These are phyloP conservation scores for Helicocarpus griseus DNA, from an alignment of 2,329 filamentous ascomycete genomes.

Conservation along the genomic window DNA sequence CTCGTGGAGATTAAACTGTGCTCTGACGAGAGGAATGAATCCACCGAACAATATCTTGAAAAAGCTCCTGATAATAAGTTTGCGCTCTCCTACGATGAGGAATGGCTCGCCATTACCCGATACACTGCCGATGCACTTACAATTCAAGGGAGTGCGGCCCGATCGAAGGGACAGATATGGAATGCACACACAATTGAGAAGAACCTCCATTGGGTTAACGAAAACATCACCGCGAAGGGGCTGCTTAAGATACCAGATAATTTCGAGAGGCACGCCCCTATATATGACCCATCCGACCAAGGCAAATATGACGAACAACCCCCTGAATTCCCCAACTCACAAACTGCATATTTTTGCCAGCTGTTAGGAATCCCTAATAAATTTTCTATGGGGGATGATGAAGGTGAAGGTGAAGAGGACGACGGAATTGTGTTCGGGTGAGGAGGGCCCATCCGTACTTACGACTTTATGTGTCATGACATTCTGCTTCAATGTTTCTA, in stretches of 20 bases:
- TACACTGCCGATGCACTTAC: constrained; percentile 59
- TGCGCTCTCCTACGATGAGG: constrained; percentile 60
- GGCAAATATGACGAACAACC: constrained; percentile 54
- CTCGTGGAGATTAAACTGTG: constrained; percentile 49
- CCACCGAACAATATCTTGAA: constrained; percentile 31
- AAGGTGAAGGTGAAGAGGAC: constrained; percentile 39
- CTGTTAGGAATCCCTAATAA: constrained; percentile 66
- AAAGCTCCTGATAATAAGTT: constrained; percentile 12
- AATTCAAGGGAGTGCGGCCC: constrained; percentile 39
- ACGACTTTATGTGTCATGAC: neutral
- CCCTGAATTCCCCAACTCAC: constrained; percentile 73
- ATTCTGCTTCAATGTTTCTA: no score
- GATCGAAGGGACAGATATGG: constrained; percentile 47
- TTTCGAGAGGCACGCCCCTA: constrained; percentile 56
- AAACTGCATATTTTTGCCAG: constrained; percentile 69
- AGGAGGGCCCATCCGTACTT: neutral
- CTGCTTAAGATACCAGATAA: constrained; percentile 64
- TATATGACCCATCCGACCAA: neutral
- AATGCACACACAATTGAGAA: neutral
- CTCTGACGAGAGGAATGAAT: neutral
- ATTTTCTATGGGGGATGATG: constrained; percentile 61
- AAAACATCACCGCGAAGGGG: constrained; percentile 54
- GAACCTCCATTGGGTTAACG: constrained; percentile 56
- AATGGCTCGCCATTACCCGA: constrained; percentile 90
- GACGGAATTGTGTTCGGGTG: neutral